A percentile compares a stretch with the other conserved stretches of the same genome.
Evolutionary conservation across 2,329 filamentous ascomycete species (phyloP).

Genomic region (Chrysosporium keratinophilum): DNA sequence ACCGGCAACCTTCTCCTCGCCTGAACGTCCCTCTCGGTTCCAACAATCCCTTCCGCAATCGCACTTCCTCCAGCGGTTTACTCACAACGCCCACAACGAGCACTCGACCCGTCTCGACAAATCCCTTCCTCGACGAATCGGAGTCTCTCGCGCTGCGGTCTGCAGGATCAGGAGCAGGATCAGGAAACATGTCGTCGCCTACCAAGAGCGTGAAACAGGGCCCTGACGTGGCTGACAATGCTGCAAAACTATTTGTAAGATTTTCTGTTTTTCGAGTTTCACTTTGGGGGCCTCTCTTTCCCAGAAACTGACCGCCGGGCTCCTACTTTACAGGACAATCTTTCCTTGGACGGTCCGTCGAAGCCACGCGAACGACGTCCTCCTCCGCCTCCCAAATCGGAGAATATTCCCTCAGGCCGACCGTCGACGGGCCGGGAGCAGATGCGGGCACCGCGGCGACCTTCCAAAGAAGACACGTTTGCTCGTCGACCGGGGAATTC

Average conservation of each 20-base stretch:
- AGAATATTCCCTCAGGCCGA: conserved; percentile 25
- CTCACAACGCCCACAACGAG: conserved; percentile 19
- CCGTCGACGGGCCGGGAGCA: conserved; percentile 4
- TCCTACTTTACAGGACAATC: conserved; percentile 27
- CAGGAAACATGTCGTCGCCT: conserved; percentile 26
- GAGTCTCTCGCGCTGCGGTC: conserved; percentile 32
- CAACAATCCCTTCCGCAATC: conserved; percentile 44
- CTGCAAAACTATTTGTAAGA: conserved; percentile 53
- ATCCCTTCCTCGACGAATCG: conserved; percentile 50
- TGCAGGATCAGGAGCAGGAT: conserved; percentile 22
- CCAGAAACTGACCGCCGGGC: conserved; percentile 6
- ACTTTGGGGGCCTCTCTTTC: background rate
- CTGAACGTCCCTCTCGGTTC: conserved; percentile 31
- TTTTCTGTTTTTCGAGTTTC: background rate
- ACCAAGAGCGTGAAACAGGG: conserved; percentile 21
- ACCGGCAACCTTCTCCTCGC: conserved; percentile 27
- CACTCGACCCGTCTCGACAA: conserved; percentile 46
- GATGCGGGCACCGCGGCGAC: conserved; percentile 17
- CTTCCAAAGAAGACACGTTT: conserved; percentile 17
- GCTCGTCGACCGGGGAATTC: conserved; percentile 23
- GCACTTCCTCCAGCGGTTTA: conserved; percentile 28
- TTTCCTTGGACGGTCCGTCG: conserved; percentile 31
- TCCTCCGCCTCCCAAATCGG: conserved; percentile 27
- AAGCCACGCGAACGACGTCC: conserved; percentile 21
- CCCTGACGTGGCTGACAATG: conserved; percentile 38